phyloP scores from a whole-genome alignment of 1,284 basidiomycete species.

The Fistulinella cinereoalba region DNA sequence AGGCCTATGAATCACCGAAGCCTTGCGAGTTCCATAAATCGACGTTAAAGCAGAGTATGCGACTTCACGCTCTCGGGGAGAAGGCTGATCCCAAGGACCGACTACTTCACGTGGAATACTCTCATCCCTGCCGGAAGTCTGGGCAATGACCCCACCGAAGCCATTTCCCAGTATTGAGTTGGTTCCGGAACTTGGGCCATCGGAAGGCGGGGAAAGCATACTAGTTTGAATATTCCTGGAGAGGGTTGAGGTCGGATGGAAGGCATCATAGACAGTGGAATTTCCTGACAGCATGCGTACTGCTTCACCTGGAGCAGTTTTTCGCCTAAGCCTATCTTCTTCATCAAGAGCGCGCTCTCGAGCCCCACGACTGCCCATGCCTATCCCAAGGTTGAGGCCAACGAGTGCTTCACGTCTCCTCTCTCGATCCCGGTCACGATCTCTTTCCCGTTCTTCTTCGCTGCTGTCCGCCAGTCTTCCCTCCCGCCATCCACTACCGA shows the following conservation, averaged over 20 bases:
- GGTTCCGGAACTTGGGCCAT: slow-evolving; percentile 16
- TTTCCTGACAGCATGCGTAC: slow-evolving; percentile 44
- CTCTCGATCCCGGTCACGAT: slow-evolving; percentile 39
- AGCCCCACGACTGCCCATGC: slow-evolving; percentile 45
- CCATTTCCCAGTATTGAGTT: slow-evolving; percentile 27
- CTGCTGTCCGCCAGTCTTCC: slow-evolving; percentile 33
- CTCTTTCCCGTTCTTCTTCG: slow-evolving; percentile 38
- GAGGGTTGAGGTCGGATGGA: slow-evolving; percentile 58
- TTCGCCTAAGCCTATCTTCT: slow-evolving; percentile 56
- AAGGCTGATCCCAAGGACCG: slow-evolving; percentile 35
- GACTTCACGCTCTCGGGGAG: slow-evolving; percentile 31
- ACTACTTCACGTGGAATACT: slow-evolving; percentile 18
- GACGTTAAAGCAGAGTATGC: slow-evolving; percentile 26
- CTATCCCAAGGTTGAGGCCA: slow-evolving; percentile 35
- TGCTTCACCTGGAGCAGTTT: slow-evolving; percentile 24
- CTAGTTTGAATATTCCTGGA: slow-evolving; percentile 23
- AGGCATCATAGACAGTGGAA: slow-evolving; percentile 65
- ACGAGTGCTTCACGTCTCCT: slow-evolving; percentile 40
- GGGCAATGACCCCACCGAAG: slow-evolving; percentile 27
- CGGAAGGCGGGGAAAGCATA: slow-evolving; percentile 23
- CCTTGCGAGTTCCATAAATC: slow-evolving; percentile 29
- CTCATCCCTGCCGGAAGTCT: slow-evolving; percentile 29
- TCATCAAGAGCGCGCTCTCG: slow-evolving; percentile 60
- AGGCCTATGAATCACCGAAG: slow-evolving; percentile 22
- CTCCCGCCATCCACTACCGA: slow-evolving; percentile 37